Evolutionary conservation across 2,329 filamentous ascomycete genomes (phyloP).

Genomic region (Xylaria multiplex): DNA sequence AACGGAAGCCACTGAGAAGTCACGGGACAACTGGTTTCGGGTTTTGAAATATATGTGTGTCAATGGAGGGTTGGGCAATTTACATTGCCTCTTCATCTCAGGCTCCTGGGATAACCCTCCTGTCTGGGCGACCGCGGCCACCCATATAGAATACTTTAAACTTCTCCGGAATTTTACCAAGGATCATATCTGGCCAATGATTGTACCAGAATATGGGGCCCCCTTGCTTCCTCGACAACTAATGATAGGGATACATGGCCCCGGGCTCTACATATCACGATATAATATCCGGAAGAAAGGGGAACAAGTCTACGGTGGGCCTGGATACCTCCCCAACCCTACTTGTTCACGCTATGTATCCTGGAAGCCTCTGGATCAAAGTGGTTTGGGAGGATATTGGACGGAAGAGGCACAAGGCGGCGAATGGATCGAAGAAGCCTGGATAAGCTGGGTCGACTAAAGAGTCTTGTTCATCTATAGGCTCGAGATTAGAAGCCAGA

Average conservation of each 20-base stretch:
- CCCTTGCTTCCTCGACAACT: constrained; percentile 11
- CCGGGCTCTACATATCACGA: neutral
- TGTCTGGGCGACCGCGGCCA: neutral
- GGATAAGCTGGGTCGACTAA: neutral
- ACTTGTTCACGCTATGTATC: neutral
- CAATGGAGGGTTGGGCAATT: neutral
- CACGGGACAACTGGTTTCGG: neutral
- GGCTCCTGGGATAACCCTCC: neutral
- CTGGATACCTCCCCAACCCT: neutral
- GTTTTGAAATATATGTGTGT: neutral
- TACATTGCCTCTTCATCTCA: constrained; percentile 1
- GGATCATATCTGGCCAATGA: constrained; percentile 12
- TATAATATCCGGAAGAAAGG: constrained; percentile 13
- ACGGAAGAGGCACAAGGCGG: neutral
- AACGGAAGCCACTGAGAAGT: neutral
- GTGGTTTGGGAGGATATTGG: neutral
- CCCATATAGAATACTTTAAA: neutral
- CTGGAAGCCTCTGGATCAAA: neutral
- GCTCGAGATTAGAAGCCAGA: neutral
- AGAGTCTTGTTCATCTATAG: neutral
- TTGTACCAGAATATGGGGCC: constrained; percentile 7
- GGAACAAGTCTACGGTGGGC: neutral
- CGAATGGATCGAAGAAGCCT: constrained; percentile 13
- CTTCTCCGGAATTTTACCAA: neutral
- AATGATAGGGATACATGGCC: neutral